Percentiles rank a stretch among this genome's conserved stretches.
Conservation (phyloP, 108 stramenopile genomes). For the Nannochloropsis gaditana region DNA sequence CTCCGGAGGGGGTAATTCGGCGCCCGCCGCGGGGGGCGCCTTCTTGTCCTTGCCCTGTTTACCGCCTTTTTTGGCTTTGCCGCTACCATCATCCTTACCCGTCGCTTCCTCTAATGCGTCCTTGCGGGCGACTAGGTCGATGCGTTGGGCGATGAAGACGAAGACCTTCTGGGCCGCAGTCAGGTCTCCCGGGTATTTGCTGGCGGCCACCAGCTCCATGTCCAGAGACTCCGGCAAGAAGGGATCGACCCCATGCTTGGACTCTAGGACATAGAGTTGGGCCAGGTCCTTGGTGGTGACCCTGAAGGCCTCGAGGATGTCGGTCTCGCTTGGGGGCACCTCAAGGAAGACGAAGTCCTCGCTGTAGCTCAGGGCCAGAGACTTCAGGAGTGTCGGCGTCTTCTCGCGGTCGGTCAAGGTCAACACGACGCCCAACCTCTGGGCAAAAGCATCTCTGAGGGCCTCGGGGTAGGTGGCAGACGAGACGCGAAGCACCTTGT, state of each 20-base stretch:
- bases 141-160: background rate
- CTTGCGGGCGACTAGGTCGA: background rate
- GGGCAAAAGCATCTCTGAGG: background rate
- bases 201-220: background rate
- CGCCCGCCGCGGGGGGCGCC: background rate
- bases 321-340: background rate
- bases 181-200: background rate
- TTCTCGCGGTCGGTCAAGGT: background rate
- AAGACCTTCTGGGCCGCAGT: background rate
- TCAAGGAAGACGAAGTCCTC: background rate
- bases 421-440: background rate
- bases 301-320: background rate
- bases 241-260: background rate
- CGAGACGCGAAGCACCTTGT: background rate
- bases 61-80: background rate
- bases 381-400: conserved; percentile 1
- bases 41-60: background rate
- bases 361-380: background rate
- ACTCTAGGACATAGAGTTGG: background rate
- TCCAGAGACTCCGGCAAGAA: background rate
- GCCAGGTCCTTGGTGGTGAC: background rate
- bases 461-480: background rate
- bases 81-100: background rate
- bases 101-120: background rate
- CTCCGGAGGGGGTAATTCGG: background rate